Evolutionary conservation across 2,329 filamentous ascomycete species (phyloP).

Genomic region (Alternaria gaisen): DNA sequence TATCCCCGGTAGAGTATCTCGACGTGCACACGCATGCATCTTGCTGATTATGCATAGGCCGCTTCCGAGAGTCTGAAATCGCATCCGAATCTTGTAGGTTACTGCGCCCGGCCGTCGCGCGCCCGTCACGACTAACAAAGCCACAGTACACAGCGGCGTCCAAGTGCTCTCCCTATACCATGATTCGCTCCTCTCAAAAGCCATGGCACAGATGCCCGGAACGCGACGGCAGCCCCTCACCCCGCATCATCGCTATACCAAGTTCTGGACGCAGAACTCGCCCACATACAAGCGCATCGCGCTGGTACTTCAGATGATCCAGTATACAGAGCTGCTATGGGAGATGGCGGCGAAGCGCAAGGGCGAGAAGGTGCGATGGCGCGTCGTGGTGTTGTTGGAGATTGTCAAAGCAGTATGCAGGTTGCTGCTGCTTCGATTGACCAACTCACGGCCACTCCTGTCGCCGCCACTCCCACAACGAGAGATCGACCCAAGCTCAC

Average conservation of each 20-base stretch:
- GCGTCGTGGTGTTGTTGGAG: slow-evolving; percentile 85
- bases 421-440: slow-evolving; percentile 80
- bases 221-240: slow-evolving; percentile 62
- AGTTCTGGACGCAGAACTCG: slow-evolving; percentile 69
- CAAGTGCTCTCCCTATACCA: slow-evolving; percentile 93
- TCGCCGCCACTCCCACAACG: slow-evolving; percentile 86
- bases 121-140: slow-evolving; percentile 25
- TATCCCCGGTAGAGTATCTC: slow-evolving; percentile 72
- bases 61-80: slow-evolving; percentile 91
- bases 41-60: slow-evolving; percentile 61
- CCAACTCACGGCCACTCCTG: slow-evolving; percentile 81
- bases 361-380: slow-evolving; percentile 84
- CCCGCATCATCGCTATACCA: slow-evolving; percentile 70
- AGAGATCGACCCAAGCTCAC: slow-evolving; percentile 73
- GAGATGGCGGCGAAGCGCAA: slow-evolving; percentile 94
- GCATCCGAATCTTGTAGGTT: slow-evolving; percentile 82
- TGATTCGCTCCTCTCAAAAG: slow-evolving; percentile 80
- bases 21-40: neutral
- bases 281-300: slow-evolving; percentile 82
- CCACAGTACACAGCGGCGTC: slow-evolving; percentile 78
- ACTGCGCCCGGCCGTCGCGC: slow-evolving; percentile 14
- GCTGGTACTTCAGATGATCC: slow-evolving; percentile 84
- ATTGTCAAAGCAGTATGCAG: slow-evolving; percentile 85
- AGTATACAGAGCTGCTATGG: slow-evolving; percentile 95
- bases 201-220: slow-evolving; percentile 64